Evolutionary conservation across 2,329 filamentous ascomycete genomes (phyloP), one percentile per base, ranked within the genome.

Genomic region (Geosmithia flava): DNA sequence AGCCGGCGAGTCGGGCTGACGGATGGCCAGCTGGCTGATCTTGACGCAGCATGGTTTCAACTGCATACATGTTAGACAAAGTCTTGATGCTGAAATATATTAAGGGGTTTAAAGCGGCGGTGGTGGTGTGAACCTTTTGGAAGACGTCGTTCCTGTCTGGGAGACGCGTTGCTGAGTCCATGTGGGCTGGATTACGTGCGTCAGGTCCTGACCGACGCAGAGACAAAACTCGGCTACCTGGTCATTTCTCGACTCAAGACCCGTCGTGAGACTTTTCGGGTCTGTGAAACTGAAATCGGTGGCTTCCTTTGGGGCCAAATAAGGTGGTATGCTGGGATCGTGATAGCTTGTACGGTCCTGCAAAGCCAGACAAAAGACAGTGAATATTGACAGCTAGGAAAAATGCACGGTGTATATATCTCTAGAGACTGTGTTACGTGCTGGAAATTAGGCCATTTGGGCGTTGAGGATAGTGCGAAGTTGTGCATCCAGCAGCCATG

Each of bases 1-100:
- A 19, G 62, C 60, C 27, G 65, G 58, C 45, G 66, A 68, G 47
- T 71, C 66, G 16, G 67, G 55, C 39, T 75, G 64, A 47, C 69
- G 68, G 20, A 81, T 68, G 2, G 74, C 71, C 47, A 80, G 62
- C 57, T 78, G 70, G 63, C 75, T 81, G 52, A 83, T 73, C 49
- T 72, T 68, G 48, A 83, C 68, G 54, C 80, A 83, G 53, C 66
- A 71, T 59, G 79, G 78, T 62, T 82, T 82, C 51, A 83, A 72
- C 80, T 83, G 42, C 23, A 17, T 3, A 15, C 16, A n/a, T 3
- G 46, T 56, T 44, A 55, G 53, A 3, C 7, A 37, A 16, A 13
- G 13, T 11, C 11, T 30, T 30, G 29, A 11, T 30, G 7, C 6
- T 30, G 27, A 20, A 37, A 7, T 11, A 37, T 37, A 6, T 7